These are phyloP conservation scores for Neocallimastix lanati DNA, from an alignment of 192 early-diverging fungal genomes.

Conservation along the genomic window DNA sequence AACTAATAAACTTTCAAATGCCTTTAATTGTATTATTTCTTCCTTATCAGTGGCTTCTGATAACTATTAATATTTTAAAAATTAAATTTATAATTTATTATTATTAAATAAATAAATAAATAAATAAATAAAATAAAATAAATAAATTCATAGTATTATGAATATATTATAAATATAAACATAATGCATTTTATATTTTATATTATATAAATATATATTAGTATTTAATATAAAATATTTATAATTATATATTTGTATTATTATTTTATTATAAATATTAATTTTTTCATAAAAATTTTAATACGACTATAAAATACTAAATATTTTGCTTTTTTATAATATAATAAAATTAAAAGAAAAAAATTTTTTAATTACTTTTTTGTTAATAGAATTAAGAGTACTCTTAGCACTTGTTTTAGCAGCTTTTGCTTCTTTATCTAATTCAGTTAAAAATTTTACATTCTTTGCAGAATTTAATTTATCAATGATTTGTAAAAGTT, in stretches of 20 bases:
- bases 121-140: too few species aligned
- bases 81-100: too few species aligned
- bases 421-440: neutral
- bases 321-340: neutral
- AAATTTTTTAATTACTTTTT: neutral
- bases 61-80: neutral
- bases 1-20: conserved; percentile 54
- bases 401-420: neutral
- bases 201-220: too few species aligned
- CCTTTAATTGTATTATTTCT: conserved; percentile 30
- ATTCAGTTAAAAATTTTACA: neutral
- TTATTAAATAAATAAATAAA: too few species aligned
- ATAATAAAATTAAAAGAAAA: too few species aligned
- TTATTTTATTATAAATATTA: too few species aligned
- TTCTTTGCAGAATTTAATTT: neutral
- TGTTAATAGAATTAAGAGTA: neutral
- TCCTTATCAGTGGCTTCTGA: conserved; percentile 6
- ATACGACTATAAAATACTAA: neutral
- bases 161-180: too few species aligned
- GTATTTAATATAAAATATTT: too few species aligned
- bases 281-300: too few species aligned
- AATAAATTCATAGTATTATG: too few species aligned
- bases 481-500: neutral
- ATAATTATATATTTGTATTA: too few species aligned
- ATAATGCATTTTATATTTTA: too few species aligned